Conservation (phyloP, 1,284 basidiomycete species). For the Amylostereum areolatum region DNA sequence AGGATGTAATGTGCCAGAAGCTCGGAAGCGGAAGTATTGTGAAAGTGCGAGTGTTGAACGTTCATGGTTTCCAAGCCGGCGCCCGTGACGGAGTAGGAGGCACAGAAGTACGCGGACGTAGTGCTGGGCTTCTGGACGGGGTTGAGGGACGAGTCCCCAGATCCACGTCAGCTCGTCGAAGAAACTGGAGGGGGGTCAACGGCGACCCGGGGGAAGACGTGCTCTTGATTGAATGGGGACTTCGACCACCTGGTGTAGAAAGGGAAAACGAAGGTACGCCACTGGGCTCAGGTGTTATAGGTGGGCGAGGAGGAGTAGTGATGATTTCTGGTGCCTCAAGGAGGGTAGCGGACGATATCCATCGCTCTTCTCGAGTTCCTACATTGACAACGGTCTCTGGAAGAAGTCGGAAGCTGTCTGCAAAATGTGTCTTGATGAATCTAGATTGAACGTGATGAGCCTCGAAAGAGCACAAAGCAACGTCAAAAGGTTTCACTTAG, state of each 20-base stretch:
- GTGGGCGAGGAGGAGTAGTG: conserved; percentile 37
- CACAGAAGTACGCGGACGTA: conserved; percentile 16
- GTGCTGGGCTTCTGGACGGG: conserved; percentile 30
- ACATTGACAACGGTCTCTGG: conserved; percentile 51
- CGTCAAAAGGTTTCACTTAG: conserved; percentile 52
- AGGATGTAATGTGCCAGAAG: no score
- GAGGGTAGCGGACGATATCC: conserved; percentile 76
- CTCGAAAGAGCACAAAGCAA: conserved; percentile 1
- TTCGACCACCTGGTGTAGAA: conserved; percentile 40
- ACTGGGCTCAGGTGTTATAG: conserved; percentile 65
- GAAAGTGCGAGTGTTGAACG: not conserved
- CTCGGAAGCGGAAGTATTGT: not conserved
- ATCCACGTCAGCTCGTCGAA: conserved; percentile 44
- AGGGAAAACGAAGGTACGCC: conserved; percentile 43
- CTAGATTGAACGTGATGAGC: conserved; percentile 32
- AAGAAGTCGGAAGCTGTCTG: conserved; percentile 67
- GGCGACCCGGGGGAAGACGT: conserved; percentile 46
- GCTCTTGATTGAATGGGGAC: conserved; percentile 37
- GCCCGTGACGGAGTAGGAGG: conserved; percentile 4
- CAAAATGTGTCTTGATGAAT: conserved; percentile 83
- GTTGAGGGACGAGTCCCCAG: conserved; percentile 33
- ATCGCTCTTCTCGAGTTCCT: conserved; percentile 59
- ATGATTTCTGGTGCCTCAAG: conserved; percentile 43
- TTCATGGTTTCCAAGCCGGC: conserved; percentile 16
- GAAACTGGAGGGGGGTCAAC: conserved; percentile 50